Conservation (phyloP, 192 early-diverging fungal genomes). For the Coemansia sp. region DNA sequence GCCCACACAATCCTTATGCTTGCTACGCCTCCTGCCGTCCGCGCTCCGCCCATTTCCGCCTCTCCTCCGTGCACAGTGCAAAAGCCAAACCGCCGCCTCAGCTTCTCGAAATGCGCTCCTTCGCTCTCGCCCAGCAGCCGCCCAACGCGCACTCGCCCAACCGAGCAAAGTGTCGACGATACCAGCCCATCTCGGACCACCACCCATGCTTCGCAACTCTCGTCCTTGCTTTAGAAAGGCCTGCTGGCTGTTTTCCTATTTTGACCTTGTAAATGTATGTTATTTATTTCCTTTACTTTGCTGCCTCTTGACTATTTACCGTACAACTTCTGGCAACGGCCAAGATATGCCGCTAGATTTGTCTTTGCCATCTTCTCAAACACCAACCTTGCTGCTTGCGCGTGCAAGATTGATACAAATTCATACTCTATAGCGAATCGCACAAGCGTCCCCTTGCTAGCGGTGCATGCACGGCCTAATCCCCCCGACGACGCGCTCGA, state of each 20-base stretch:
- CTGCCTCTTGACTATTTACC: constrained; percentile 4
- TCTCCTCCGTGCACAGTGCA: constrained; percentile 13
- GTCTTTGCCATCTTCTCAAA: constrained; percentile 71
- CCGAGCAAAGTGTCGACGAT: not conserved
- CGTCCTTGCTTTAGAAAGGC: not conserved
- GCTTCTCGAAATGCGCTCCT: constrained; percentile 21
- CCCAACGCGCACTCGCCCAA: not conserved
- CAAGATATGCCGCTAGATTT: constrained; percentile 38
- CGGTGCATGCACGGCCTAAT: too few species aligned
- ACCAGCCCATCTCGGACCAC: constrained; percentile 25
- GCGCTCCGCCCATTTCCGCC: constrained; percentile 15
- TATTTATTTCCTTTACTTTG: not conserved
- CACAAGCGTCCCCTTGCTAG: constrained; percentile 39
- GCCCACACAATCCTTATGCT: constrained; percentile 46
- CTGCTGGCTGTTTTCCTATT: not conserved
- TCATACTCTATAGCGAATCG: constrained; percentile 79
- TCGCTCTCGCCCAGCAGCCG: constrained; percentile 5
- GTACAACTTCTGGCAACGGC: constrained; percentile 33
- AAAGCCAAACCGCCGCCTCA: constrained; percentile 18
- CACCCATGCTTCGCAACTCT: not conserved
- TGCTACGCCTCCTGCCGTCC: constrained; percentile 37
- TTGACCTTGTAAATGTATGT: not conserved
- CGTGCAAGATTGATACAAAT: constrained; percentile 77
- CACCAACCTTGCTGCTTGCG: constrained; percentile 74
- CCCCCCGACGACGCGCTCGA: not conserved